phyloP scores from a whole-genome alignment of 345 rosid species.

The Ceriops decandra region DNA sequence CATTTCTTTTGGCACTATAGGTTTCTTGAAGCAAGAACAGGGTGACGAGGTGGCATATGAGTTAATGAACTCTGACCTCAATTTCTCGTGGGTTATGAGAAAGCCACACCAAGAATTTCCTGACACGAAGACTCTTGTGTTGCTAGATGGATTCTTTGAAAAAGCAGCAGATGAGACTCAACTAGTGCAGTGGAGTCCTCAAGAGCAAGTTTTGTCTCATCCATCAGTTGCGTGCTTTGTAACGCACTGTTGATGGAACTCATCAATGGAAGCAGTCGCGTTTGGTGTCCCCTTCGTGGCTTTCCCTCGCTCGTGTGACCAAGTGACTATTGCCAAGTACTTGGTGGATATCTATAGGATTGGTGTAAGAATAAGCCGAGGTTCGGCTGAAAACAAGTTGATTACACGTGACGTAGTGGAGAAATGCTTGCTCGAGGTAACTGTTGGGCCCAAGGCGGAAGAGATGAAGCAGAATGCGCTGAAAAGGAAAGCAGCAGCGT shows the following conservation, averaged over 20 bases:
- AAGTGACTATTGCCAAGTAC: constrained; percentile 61
- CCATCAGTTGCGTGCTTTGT: constrained; percentile 54
- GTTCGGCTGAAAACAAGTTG: constrained; percentile 48
- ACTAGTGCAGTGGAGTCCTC: constrained; percentile 67
- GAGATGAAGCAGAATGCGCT: constrained; percentile 55
- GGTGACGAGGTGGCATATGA: constrained; percentile 22
- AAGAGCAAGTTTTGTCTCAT: constrained; percentile 62
- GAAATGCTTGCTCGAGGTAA: constrained; percentile 54
- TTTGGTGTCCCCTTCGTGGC: constrained; percentile 52
- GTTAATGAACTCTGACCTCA: constrained; percentile 39
- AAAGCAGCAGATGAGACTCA: constrained; percentile 44
- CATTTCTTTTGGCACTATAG: constrained; percentile 62
- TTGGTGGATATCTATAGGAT: constrained; percentile 54
- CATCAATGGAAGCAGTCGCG: constrained; percentile 55
- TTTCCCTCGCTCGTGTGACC: constrained; percentile 74
- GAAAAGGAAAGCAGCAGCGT: constrained; percentile 65
- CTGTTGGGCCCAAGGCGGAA: constrained; percentile 44
- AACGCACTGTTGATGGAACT: constrained; percentile 84
- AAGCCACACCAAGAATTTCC: constrained; percentile 5
- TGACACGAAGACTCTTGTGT: constrained; percentile 15
- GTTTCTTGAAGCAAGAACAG: constrained; percentile 49
- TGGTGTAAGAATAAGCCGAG: constrained; percentile 32
- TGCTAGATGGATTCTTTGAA: constrained; percentile 54
- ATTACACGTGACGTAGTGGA: constrained; percentile 59
- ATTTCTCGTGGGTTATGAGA: constrained; percentile 71